Evolutionary conservation across 345 rosid species (phyloP), one percentile per base, ranked within the genome.

Genomic region (Melastoma malabathricum): DNA sequence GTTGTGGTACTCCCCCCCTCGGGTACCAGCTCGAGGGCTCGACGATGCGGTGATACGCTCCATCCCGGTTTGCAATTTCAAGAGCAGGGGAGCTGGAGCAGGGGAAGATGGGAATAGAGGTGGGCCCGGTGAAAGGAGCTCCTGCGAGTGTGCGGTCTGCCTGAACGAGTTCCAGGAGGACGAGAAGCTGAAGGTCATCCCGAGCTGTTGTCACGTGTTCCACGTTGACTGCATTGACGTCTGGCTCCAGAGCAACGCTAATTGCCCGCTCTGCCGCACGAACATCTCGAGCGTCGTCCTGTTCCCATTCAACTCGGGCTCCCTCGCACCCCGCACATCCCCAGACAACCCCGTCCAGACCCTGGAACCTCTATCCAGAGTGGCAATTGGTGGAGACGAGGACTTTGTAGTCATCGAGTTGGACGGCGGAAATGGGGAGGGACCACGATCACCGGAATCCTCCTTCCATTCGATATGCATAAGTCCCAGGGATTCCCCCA

Each of bases 181-280:
- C 2, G 97, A 90, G 75, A 86, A 71, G 63, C 73, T 86, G 3
- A 72, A 78, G 56, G 69, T 64, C 31, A 73, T 90, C 17, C 98
- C 98, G 4, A 78, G 67, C 10, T 90, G 98, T 34, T 44, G 62
- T 66, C 98, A 90, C 66, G 77, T 83, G 43, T 90, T 90, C 45
- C 98, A 90, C 52, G 82, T 90, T 1, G 96, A 90, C 52, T 90
- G 94, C 72, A 83, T 90, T 47, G 98, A 86, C 64, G 61, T 81
- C 49, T 90, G 98, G 96, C 96, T 90, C 43, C 98, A 86, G 61
- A 78, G 55, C 78, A 83, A 83, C 55, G 83, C 88, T 1, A 89
- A 83, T 51, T 89, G 98, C 55, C 98, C 98, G 3, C 69, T 89
- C 46, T 89, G 98, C 62, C 66, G 98, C 59, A 72, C 87, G 10